These are phyloP conservation scores for Globisporangium camurandrum DNA, from an alignment of 352 stramenopile genomes.

Conservation along the genomic window DNA sequence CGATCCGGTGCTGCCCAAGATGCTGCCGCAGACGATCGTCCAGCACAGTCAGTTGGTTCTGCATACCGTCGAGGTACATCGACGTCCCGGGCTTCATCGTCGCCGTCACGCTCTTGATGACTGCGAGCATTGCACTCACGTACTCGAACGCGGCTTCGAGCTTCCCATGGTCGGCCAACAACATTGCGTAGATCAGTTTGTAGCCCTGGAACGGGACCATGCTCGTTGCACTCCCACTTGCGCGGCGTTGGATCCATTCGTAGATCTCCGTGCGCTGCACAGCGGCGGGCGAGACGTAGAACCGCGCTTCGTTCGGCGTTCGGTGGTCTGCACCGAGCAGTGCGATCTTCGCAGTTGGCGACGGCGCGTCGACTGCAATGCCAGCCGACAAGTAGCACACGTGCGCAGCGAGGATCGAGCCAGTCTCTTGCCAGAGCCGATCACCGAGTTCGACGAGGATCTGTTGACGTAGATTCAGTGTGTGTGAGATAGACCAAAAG, in stretches of 20 bases:
- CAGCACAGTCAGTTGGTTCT: conserved; percentile 81
- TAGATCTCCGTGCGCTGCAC: conserved; percentile 85
- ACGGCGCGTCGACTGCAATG: conserved; percentile 65
- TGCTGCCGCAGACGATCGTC: conserved; percentile 83
- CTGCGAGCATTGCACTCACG: conserved; percentile 77
- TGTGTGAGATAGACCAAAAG: background rate
- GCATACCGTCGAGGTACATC: conserved; percentile 84
- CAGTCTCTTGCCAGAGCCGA: conserved; percentile 63
- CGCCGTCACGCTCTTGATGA: conserved; percentile 60
- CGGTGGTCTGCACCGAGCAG: conserved; percentile 72
- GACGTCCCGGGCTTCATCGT: conserved; percentile 80
- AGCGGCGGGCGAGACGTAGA: conserved; percentile 69
- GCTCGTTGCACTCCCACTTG: conserved; percentile 36
- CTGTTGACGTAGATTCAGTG: conserved; percentile 3
- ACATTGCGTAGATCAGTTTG: conserved; percentile 86
- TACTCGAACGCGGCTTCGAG: conserved; percentile 83
- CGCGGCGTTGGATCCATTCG: conserved; percentile 71
- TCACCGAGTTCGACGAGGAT: conserved; percentile 81
- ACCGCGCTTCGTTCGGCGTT: conserved; percentile 59
- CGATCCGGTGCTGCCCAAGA: conserved; percentile 67
- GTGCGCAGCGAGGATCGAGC: conserved; percentile 63
- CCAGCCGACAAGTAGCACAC: conserved; percentile 77
- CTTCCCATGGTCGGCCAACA: conserved; percentile 78
- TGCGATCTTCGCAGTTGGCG: conserved; percentile 68
- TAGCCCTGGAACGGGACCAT: conserved; percentile 87